Percentiles rank a stretch among this genome's conserved stretches.
Conservation (phyloP, 805 yeast species). For the Yamadazyma akitaensis region DNA sequence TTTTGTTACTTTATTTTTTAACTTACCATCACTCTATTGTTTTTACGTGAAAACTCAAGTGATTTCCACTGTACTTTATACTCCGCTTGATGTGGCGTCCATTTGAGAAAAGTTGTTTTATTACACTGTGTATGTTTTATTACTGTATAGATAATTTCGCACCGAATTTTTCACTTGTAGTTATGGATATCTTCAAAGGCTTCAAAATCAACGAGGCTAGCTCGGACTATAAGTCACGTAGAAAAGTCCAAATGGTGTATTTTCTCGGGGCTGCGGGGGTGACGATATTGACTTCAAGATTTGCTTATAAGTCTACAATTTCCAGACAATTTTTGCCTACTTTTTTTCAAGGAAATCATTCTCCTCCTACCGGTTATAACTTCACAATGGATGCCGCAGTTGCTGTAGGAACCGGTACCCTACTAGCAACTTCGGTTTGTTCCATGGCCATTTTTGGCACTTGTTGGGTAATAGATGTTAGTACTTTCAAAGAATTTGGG, state of each 20-base stretch:
- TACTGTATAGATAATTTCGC: conserved; percentile 9
- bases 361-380: conserved; percentile 73
- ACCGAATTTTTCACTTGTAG: conserved; percentile 16
- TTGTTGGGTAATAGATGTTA: conserved; percentile 78
- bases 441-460: conserved; percentile 72
- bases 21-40: neutral
- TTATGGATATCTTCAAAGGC: conserved; percentile 14
- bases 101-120: conserved; percentile 6
- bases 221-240: conserved; percentile 54
- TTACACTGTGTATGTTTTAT: conserved; percentile 8
- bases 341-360: conserved; percentile 79
- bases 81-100: neutral
- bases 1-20: neutral
- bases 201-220: conserved; percentile 36
- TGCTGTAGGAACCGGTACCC: conserved; percentile 79
- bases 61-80: conserved; percentile 3
- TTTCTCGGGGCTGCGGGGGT: conserved; percentile 72
- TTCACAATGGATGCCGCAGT: conserved; percentile 79
- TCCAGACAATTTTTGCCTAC: conserved; percentile 72
- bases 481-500: conserved; percentile 67
- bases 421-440: conserved; percentile 67
- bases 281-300: conserved; percentile 67
- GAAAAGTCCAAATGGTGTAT: conserved; percentile 67
- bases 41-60: neutral
- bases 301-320: conserved; percentile 72